phyloP scores from a whole-genome alignment of 495 filamentous ascomycete species.

The Elasticomyces elasticus region DNA sequence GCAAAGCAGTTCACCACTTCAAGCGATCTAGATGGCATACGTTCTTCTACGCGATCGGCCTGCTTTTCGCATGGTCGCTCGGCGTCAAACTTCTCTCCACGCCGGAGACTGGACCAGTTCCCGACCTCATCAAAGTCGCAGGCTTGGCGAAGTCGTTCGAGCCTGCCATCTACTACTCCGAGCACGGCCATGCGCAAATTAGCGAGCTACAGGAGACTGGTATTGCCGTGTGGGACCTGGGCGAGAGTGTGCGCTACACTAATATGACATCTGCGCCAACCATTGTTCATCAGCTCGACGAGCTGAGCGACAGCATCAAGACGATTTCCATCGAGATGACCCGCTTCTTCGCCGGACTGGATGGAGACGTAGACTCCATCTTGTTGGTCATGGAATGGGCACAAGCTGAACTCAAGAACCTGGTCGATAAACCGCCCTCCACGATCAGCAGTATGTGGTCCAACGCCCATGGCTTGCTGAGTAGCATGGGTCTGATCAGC shows the following conservation, averaged over 20 bases:
- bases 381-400: constrained; percentile 94
- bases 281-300: constrained; percentile 75
- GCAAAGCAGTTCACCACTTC: constrained; percentile 43
- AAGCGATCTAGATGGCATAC: constrained; percentile 60
- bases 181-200: constrained; percentile 75
- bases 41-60: constrained; percentile 43
- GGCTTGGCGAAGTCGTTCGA: constrained; percentile 81
- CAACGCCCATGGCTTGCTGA: constrained; percentile 70
- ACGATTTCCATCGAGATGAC: constrained; percentile 70
- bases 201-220: constrained; percentile 78
- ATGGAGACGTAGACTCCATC: constrained; percentile 84
- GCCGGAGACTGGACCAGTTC: constrained; percentile 55
- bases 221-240: constrained; percentile 84
- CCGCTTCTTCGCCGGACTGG: constrained; percentile 81
- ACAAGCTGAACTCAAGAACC: constrained; percentile 58
- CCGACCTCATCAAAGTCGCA: constrained; percentile 83
- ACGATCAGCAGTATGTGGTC: constrained; percentile 58
- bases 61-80: constrained; percentile 45
- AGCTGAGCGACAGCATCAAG: constrained; percentile 71
- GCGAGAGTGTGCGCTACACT: constrained; percentile 74
- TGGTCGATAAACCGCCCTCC: constrained; percentile 45
- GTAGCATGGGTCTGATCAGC: constrained; percentile 27
- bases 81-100: constrained; percentile 59
- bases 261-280: constrained; percentile 81
- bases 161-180: constrained; percentile 83